Evolutionary conservation across 1,284 basidiomycete species (phyloP), one percentile per base, ranked within the genome.

Genomic region (Ceratobasidium sp.): DNA sequence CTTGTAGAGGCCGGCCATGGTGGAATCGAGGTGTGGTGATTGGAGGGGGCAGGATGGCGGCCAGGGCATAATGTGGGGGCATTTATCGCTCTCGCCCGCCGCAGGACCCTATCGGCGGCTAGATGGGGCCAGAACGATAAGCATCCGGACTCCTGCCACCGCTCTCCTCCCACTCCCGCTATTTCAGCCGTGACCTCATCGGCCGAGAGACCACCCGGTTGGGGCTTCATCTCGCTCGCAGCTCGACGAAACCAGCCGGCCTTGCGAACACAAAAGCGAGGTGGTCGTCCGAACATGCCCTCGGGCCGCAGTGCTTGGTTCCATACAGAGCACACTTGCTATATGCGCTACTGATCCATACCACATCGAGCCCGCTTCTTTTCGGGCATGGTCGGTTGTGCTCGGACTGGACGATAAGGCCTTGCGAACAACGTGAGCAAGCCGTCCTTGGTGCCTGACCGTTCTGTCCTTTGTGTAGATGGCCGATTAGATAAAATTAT

Each of bases 381-480:
- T 67, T 65, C 64, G 64, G 64, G n/a, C 48, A 21, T 67, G 64
- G 28, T 67, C 64, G 64, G 61, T 64, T 64, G 45, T 50, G 32
- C 61, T 32, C 12, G 61, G 32, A 67, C 64, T 67, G 64, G 64
- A 67, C 64, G 64, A 67, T 67, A 67, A 67, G 64, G n/a, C 52
- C 4, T 18, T 10, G 55, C 34, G 55, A 58, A 9, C 4, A 21
- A 39, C 55, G 55, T 8, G 55, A 41, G 55, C 55, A 12, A 18
- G 55, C 34, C 18, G 55, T n/a, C 55, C 39, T 58, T 36, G 55
- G 55, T 58, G 55, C 34, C 36, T 58, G 26, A 4, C 5, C 10
- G 23, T 8, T 53, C 16, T 8, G 9, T 18, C 30, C 28, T 18
- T 39, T n/a, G 48, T 26, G 48, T 8, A n/a, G 48, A 26, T 50